phyloP scores from a whole-genome alignment of 495 filamentous ascomycete genomes.

The Xylaria curta region DNA sequence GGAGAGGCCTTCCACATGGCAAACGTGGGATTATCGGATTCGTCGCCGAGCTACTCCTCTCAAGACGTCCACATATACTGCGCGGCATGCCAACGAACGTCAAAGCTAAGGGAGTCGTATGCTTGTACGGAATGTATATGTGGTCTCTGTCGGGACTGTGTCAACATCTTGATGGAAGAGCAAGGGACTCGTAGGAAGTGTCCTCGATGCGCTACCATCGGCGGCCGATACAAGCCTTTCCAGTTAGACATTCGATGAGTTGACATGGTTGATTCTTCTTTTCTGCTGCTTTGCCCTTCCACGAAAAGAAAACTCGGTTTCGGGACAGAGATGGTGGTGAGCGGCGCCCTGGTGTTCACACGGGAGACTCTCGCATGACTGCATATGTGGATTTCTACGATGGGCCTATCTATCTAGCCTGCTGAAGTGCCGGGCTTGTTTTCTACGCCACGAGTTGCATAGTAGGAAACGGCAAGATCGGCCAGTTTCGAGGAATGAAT shows the following conservation, averaged over 20 bases:
- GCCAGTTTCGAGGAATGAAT: neutral
- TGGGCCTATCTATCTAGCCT: neutral
- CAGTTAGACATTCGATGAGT: conserved; percentile 67
- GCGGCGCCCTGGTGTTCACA: neutral
- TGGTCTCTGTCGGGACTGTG: conserved; percentile 84
- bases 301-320: neutral
- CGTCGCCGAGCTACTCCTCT: conserved; percentile 60
- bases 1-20: conserved; percentile 71
- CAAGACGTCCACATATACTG: conserved; percentile 85
- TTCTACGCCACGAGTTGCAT: neutral
- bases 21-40: conserved; percentile 58
- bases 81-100: conserved; percentile 77
- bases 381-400: conserved; percentile 3
- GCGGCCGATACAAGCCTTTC: conserved; percentile 72
- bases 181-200: conserved; percentile 67
- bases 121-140: conserved; percentile 95
- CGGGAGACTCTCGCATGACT: neutral
- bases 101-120: conserved; percentile 77
- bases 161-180: conserved; percentile 74
- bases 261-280: neutral
- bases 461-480: neutral
- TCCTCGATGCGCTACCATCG: conserved; percentile 69
- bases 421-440: conserved; percentile 22
- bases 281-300: neutral
- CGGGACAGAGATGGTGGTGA: neutral